Evolutionary conservation across 192 early-diverging fungal species (phyloP), one percentile per base, ranked within the genome.

Genomic region (Haplosporangium gracile): DNA sequence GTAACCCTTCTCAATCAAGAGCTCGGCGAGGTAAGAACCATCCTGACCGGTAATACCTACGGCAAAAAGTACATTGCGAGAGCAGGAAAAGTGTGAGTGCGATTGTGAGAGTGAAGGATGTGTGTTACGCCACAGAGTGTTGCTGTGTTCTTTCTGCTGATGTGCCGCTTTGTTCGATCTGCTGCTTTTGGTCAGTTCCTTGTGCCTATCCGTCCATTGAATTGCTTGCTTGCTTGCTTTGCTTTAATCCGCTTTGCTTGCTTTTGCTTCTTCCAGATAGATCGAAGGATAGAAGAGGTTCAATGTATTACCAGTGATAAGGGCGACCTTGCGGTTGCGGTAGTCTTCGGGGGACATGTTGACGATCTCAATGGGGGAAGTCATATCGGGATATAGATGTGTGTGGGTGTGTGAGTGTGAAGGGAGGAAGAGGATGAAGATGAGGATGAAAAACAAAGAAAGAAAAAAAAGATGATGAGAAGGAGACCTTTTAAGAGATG

Each of bases 41-140:
- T 96, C 95, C 87, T 96, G 95, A 72, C 95, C 95, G 70, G 95
- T 96, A 81, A 96, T 93, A 88, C 95, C 95, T 94, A 75, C 49
- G 43, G 13, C 13, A 10, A 45, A 45, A 45, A 45, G 0, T 45
- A 10, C 43, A 45, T 45, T 13, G 32, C 3, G 70, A 40, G 36
- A 43, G 40, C 36, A 24, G 43, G 47, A 34, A 43, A 43, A 51
- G 43, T 8, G 43, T 24, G 45, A 74, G 32, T 26, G 42, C 13
- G 24, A 42, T 22, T 7, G 20, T 40, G 36, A 32, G n/a, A 24
- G 69, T 39, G 32, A 32, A 29, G 43, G 43, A 68, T 26, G 65
- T 26, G 0, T 22, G 32, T 32, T 68, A 32, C 32, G 26, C 65
- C 29, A 22, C 1, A 68, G 15, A n/a, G 55, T 24, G 1, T 57